phyloP scores from a whole-genome alignment of 257 asterid species.

The Henckelia pumila region DNA sequence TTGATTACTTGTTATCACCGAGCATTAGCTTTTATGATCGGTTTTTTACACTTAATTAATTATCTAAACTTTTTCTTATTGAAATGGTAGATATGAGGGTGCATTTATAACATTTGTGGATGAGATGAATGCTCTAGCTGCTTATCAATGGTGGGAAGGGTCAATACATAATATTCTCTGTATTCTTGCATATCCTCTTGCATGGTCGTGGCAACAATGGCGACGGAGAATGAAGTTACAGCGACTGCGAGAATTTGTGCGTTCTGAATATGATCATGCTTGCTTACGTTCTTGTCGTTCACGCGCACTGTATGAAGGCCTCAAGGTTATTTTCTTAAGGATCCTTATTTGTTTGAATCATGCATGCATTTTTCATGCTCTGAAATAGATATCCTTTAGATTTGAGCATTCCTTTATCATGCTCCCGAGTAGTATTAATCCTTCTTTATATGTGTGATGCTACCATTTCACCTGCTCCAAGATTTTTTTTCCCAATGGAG shows the following conservation, averaged over 20 bases:
- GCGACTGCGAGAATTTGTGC: constrained; percentile 87
- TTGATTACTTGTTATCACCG: constrained; percentile 9
- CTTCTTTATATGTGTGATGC: neutral
- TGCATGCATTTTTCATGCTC: constrained; percentile 23
- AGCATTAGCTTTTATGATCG: neutral
- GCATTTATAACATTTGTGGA: constrained; percentile 88
- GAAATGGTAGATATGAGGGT: constrained; percentile 78
- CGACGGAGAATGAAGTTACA: constrained; percentile 86
- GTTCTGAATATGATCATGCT: constrained; percentile 97
- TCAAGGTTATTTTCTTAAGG: constrained; percentile 60
- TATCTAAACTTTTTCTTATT: constrained; percentile 19
- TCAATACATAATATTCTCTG: constrained; percentile 83
- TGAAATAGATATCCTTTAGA: neutral
- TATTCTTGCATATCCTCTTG: constrained; percentile 83
- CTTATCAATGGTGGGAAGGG: constrained; percentile 99
- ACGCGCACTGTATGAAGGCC: constrained; percentile 98
- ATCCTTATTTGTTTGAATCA: constrained; percentile 2
- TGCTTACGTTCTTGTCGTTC: constrained; percentile 99
- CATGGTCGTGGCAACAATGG: constrained; percentile 99
- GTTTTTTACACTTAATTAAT: neutral
- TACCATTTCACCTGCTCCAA: constrained; percentile 5
- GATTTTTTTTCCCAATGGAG: constrained; percentile 6
- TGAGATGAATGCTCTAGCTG: constrained; percentile 85
- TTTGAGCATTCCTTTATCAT: no score
- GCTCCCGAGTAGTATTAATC: no score